These are phyloP conservation scores for Geranomyces michiganensis DNA, from an alignment of 192 early-diverging fungal species.

Conservation along the genomic window DNA sequence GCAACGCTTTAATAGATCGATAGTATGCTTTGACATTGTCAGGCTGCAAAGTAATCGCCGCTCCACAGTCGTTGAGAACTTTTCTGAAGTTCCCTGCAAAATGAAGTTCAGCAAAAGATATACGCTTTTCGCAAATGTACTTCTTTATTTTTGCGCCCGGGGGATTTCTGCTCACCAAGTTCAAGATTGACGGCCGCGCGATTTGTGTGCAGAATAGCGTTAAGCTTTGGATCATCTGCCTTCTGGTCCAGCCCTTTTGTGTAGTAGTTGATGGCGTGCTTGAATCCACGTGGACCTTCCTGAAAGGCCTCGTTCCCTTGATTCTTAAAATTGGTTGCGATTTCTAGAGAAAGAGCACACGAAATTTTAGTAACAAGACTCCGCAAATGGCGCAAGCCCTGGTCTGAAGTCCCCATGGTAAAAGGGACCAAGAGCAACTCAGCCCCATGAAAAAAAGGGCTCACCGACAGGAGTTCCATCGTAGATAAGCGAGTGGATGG, in stretches of 20 bases:
- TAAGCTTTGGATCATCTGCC: constrained; percentile 73
- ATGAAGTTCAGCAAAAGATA: no score
- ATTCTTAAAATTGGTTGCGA: constrained; percentile 91
- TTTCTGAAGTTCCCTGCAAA: constrained; percentile 76
- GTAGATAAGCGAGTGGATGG: constrained; percentile 81
- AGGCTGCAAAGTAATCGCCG: constrained; percentile 76
- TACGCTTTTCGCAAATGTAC: no score
- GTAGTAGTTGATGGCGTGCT: constrained; percentile 83
- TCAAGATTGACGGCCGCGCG: constrained; percentile 92
- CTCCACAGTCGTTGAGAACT: constrained; percentile 87
- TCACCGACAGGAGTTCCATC: constrained; percentile 93
- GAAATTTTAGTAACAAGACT: background rate
- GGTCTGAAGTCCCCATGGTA: no score
- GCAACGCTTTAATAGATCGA: constrained; percentile 82
- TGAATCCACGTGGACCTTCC: constrained; percentile 63
- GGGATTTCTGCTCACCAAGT: constrained; percentile 58
- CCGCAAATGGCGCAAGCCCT: no score
- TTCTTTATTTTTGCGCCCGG: no score
- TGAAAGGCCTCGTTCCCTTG: constrained; percentile 95
- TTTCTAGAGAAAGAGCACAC: constrained; percentile 53
- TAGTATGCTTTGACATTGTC: constrained; percentile 92
- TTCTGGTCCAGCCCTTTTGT: constrained; percentile 78
- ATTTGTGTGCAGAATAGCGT: constrained; percentile 81
- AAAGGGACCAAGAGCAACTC: background rate
- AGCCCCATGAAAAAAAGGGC: background rate